Evolutionary conservation across 2,329 filamentous ascomycete species (phyloP).

Genomic region (Aspergillus ruber): DNA sequence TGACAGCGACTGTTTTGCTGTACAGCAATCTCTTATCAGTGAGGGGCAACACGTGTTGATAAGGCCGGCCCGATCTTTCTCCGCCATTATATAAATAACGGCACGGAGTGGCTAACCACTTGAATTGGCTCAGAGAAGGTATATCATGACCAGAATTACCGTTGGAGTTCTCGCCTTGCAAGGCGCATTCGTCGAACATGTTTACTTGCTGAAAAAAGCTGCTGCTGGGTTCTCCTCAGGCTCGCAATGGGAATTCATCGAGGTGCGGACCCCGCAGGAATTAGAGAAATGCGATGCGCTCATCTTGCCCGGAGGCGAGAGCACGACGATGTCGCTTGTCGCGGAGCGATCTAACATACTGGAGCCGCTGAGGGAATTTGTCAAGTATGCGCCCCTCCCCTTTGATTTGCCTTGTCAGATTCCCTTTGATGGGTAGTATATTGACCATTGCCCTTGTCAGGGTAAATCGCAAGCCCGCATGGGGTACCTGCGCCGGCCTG

Average conservation of each 20-base stretch:
- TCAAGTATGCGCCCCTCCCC: slow-evolving; percentile 59
- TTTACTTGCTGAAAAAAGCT: slow-evolving; percentile 67
- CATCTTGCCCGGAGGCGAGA: slow-evolving; percentile 89
- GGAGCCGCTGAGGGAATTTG: slow-evolving; percentile 79
- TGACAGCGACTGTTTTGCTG: background rate
- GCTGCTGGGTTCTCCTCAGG: slow-evolving; percentile 42
- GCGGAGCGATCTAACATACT: slow-evolving; percentile 74
- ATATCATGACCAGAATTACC: slow-evolving; percentile 37
- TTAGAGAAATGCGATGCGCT: slow-evolving; percentile 71
- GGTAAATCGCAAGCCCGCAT: slow-evolving; percentile 70
- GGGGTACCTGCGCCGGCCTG: slow-evolving; percentile 93
- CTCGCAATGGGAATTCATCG: slow-evolving; percentile 56
- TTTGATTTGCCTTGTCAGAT: background rate
- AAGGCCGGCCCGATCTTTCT: slow-evolving; percentile 9
- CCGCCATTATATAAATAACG: slow-evolving; percentile 5
- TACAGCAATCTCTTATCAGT: slow-evolving; percentile 5
- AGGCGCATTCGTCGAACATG: slow-evolving; percentile 86
- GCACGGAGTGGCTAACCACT: slow-evolving; percentile 1
- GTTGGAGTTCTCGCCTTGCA: slow-evolving; percentile 70
- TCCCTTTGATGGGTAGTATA: slow-evolving; percentile 4
- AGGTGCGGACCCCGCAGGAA: slow-evolving; percentile 71
- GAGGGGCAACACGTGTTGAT: slow-evolving; percentile 18
- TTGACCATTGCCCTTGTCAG: slow-evolving; percentile 38
- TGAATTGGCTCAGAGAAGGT: slow-evolving; percentile 8
- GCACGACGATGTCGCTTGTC: slow-evolving; percentile 85